Evolutionary conservation across 2,329 filamentous ascomycete genomes (phyloP), one percentile per base, ranked within the genome.

Genomic region (Nemania sp.): DNA sequence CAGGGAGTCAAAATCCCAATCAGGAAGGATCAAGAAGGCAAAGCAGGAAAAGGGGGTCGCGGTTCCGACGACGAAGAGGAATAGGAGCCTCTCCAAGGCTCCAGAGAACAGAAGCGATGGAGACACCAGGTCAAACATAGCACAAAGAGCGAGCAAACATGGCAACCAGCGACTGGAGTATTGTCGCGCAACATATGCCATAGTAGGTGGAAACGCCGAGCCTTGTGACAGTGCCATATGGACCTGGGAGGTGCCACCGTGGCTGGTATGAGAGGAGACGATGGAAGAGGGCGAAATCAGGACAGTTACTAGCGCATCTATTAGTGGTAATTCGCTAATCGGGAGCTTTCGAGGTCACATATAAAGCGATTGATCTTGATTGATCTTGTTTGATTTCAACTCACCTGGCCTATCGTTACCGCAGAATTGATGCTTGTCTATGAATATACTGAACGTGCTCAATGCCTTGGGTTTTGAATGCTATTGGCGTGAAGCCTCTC

Each of bases 1-100:
- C 95, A 99, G 72, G 95, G 95, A 21, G 96, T 97, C 77, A 97
- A 97, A 77, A 97, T 98, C 21, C 94, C 94, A 0, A 97, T 98
- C 56, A 82, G 94, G 20, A 97, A 97, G 76, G 94, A 97, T 1
- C 73, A 74, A 13, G 77, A 78, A 40, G 74, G 64, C 72, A 81
- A 80, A 57, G 74, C 78, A 42, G 80, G 79, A 64, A 81, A 81
- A 37, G 59, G 49, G 5, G 78, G 78, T 17, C 65, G 69, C 35
- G 69, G 64, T 42, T 70, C 69, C n/a, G 80, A 84, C 47, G 81
- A 81, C 32, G 82, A 83, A 13, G 81, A 85, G n/a, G 80, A 83
- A 25, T 76, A 77, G 35, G 48, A 46, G 15, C n/a, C n/a, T 37
- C 17, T 12, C 20, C n/a, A 18, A 6, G 18, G 29, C 20, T 39